Evolutionary conservation across 164 flowering plant species (phyloP).

Genomic region (Berberis thunbergii): DNA sequence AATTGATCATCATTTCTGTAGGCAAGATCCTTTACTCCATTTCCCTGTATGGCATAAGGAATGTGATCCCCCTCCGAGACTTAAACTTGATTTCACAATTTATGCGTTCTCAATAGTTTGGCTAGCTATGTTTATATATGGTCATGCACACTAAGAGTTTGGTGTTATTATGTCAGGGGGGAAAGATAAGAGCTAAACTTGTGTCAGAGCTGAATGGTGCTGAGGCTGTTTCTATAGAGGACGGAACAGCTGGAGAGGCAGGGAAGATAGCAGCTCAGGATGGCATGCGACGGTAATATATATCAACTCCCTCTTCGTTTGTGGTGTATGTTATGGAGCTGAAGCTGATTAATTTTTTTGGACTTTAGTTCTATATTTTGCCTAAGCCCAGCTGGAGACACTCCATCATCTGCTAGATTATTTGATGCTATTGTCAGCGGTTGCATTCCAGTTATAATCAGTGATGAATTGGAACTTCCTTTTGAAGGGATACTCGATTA

Average conservation of each 20-base stretch:
- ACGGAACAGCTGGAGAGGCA: conserved; percentile 77
- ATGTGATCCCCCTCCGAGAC: too few relatives aligned
- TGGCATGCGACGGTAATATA: conserved; percentile 86
- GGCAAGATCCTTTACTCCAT: too few relatives aligned
- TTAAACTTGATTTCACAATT: too few relatives aligned
- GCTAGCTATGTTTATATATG: too few relatives aligned
- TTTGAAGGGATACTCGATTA: conserved; percentile 98
- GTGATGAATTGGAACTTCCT: conserved; percentile 97
- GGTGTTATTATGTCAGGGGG: conserved; percentile 50
- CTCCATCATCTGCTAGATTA: conserved; percentile 96
- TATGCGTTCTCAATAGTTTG: too few relatives aligned
- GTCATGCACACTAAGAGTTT: background rate
- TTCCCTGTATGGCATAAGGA: too few relatives aligned
- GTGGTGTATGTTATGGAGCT: background rate
- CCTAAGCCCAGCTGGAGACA: conserved; percentile 92
- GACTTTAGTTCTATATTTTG: conserved; percentile 74
- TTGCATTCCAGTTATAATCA: conserved; percentile 88
- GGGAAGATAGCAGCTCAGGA: conserved; percentile 86
- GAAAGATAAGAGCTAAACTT: conserved; percentile 88
- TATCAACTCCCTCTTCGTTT: background rate
- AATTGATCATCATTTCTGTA: too few relatives aligned
- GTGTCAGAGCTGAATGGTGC: conserved; percentile 53
- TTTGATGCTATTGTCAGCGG: conserved; percentile 99
- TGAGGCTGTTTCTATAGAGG: conserved; percentile 63
- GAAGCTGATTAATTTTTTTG: conserved; percentile 5